A percentile compares a stretch with the other conserved stretches of the same genome.
Evolutionary conservation across 768 basidiomycete genomes (phyloP).

Genomic region (Russula griseocarnosa): DNA sequence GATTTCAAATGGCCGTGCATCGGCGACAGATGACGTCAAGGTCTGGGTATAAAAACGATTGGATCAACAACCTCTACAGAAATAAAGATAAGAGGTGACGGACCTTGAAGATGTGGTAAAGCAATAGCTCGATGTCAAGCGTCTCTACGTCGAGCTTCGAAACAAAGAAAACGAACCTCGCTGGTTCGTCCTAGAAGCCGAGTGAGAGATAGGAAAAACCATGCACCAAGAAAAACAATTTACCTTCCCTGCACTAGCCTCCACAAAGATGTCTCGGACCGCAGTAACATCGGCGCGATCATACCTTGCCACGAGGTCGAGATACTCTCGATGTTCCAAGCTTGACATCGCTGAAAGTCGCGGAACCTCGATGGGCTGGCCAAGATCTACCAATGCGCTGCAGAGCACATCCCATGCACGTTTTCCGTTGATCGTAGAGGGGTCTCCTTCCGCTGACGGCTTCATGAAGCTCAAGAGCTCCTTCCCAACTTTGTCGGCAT

Average conservation of each 20-base stretch:
- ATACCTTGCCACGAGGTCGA: constrained; percentile 63
- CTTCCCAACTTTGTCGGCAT: constrained; percentile 84
- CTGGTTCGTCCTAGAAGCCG: constrained; percentile 37
- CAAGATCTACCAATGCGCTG: constrained; percentile 73
- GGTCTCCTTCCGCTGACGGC: constrained; percentile 51
- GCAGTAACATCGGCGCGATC: constrained; percentile 55
- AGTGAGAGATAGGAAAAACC: not conserved
- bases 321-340: constrained; percentile 57
- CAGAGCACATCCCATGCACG: constrained; percentile 83
- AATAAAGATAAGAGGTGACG: constrained; percentile 18
- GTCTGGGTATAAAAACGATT: constrained; percentile 38
- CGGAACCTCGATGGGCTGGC: constrained; percentile 64
- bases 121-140: constrained; percentile 71
- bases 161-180: constrained; percentile 60
- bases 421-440: constrained; percentile 59
- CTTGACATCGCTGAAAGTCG: constrained; percentile 48
- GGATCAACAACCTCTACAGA: not conserved
- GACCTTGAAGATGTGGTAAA: constrained; percentile 77
- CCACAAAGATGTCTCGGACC: constrained; percentile 64
- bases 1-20: constrained; percentile 58
- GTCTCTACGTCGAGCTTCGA: constrained; percentile 74
- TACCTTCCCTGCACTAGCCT: constrained; percentile 48
- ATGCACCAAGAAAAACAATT: constrained; percentile 18
- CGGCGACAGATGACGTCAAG: constrained; percentile 46
- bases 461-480: constrained; percentile 73